These are phyloP conservation scores for Hypoxylon subgilvum DNA, from an alignment of 495 filamentous ascomycete genomes.

Conservation along the genomic window DNA sequence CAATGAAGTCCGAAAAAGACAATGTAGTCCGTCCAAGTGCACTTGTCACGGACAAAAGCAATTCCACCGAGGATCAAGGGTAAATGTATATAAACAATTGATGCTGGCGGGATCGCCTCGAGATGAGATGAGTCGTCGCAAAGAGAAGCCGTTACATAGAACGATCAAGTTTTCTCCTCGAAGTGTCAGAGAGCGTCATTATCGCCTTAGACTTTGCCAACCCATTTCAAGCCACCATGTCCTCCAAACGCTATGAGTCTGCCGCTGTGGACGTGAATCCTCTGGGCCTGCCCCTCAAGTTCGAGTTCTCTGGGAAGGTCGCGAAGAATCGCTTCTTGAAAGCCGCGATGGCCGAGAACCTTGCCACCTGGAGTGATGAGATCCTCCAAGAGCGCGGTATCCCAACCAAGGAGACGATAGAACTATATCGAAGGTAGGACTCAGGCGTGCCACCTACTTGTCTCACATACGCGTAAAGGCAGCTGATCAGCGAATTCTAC, in stretches of 20 bases:
- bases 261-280: slow-evolving; percentile 14
- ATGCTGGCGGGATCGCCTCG: neutral
- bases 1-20: neutral
- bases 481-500: slow-evolving; percentile 3
- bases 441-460: too few species aligned
- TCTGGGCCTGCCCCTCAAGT: slow-evolving; percentile 61
- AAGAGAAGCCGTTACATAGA: too few species aligned
- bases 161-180: neutral
- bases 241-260: slow-evolving; percentile 24
- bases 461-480: neutral
- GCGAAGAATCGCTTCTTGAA: slow-evolving; percentile 65
- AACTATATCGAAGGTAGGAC: slow-evolving; percentile 52
- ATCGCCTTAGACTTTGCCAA: neutral
- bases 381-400: slow-evolving; percentile 61
- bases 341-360: slow-evolving; percentile 65
- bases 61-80: neutral
- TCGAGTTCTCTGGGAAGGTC: slow-evolving; percentile 59
- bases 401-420: slow-evolving; percentile 62
- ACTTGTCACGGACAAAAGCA: slow-evolving; percentile 6
- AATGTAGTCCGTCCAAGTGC: neutral
- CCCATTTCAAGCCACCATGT: slow-evolving; percentile 15
- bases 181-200: neutral
- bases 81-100: slow-evolving; percentile 1
- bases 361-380: slow-evolving; percentile 61
- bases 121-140: neutral